Evolutionary conservation across 306 rosid genomes (phyloP).

Genomic region (Begonia fuchsioides): DNA sequence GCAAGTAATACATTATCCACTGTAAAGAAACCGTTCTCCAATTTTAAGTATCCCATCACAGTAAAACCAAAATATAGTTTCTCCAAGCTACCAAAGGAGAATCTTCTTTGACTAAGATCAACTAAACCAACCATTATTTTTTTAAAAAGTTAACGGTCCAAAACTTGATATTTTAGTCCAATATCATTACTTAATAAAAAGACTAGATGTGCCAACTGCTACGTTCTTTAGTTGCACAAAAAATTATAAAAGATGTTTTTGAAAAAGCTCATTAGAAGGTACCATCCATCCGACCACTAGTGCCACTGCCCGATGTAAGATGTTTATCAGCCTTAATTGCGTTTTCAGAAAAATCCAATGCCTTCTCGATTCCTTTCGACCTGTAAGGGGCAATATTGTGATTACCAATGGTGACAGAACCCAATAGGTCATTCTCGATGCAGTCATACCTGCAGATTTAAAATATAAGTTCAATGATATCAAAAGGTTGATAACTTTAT

Average conservation of each 20-base stretch:
- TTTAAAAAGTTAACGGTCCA: too few relatives aligned
- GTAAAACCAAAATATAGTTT: too few relatives aligned
- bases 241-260: neutral
- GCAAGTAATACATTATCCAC: too few relatives aligned
- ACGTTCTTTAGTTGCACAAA: too few relatives aligned
- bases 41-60: too few relatives aligned
- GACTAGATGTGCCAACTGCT: too few relatives aligned
- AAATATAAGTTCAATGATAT: slow-evolving; percentile 12
- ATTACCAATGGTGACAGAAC: slow-evolving; percentile 40
- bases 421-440: slow-evolving; percentile 83
- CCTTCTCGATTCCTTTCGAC: slow-evolving; percentile 89
- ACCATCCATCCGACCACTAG: slow-evolving; percentile 25
- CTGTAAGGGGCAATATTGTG: slow-evolving; percentile 82
- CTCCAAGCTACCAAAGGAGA: too few relatives aligned
- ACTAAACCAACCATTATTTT: too few relatives aligned
- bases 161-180: too few relatives aligned
- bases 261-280: slow-evolving; percentile 1
- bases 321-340: slow-evolving; percentile 32
- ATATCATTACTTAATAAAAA: too few relatives aligned
- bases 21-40: too few relatives aligned
- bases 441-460: slow-evolving; percentile 71
- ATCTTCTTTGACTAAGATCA: too few relatives aligned
- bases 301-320: slow-evolving; percentile 19
- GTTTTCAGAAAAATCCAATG: slow-evolving; percentile 53
- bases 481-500: neutral